Conservation (phyloP, 2,329 filamentous ascomycete genomes). For the Coleophoma eucalyptorum region DNA sequence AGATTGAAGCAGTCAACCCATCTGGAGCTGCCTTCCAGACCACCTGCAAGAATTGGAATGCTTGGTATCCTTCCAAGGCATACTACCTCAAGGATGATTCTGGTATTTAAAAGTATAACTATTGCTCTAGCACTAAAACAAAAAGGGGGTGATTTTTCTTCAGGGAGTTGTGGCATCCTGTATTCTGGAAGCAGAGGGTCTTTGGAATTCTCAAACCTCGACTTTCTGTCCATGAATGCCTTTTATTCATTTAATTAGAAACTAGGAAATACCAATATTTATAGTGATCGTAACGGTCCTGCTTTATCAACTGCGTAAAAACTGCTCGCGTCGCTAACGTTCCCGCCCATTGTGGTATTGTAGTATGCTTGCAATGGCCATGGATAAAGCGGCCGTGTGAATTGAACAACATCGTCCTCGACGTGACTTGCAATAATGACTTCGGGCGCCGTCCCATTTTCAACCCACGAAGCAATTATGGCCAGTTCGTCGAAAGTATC, state of each 20-base stretch:
- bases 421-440: constrained; percentile 1
- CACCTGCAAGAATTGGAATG: background rate
- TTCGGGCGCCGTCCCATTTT: background rate
- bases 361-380: constrained; percentile 1
- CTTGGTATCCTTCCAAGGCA: background rate
- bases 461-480: background rate
- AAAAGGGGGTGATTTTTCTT: too few relatives aligned
- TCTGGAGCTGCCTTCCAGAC: background rate
- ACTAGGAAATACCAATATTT: too few relatives aligned
- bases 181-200: too few relatives aligned
- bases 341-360: background rate
- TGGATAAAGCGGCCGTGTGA: background rate
- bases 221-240: too few relatives aligned
- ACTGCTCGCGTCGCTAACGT: background rate
- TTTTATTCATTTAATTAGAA: too few relatives aligned
- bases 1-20: background rate
- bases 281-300: background rate
- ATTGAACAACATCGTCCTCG: background rate
- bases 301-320: background rate
- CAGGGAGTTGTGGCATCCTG: too few relatives aligned
- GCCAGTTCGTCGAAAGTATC: constrained; percentile 1
- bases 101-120: background rate
- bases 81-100: background rate
- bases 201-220: too few relatives aligned
- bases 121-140: too few relatives aligned